Evolutionary conservation across 345 rosid genomes (phyloP).

Genomic region (Syzygium aromaticum): DNA sequence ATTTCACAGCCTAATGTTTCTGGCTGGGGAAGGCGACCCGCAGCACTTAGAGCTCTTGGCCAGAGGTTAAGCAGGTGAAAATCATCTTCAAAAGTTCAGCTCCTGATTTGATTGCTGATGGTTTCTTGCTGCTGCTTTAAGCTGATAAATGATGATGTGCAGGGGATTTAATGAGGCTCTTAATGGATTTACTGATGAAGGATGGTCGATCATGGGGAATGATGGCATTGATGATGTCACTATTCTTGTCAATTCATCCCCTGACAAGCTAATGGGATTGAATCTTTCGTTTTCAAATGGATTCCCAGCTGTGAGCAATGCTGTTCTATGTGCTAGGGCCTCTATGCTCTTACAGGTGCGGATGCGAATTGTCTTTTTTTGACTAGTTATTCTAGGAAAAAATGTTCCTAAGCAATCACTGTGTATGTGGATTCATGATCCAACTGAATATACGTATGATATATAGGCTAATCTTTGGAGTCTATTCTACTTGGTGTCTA

Average conservation of each 20-base stretch:
- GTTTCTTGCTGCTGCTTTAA: not conserved
- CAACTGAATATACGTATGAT: not conserved
- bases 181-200: conserved; percentile 93
- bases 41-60: conserved; percentile 86
- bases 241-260: conserved; percentile 84
- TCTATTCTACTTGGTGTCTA: not conserved
- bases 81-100: not conserved
- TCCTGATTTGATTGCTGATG: not conserved
- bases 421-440: not conserved
- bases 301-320: conserved; percentile 71
- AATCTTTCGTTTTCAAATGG: conserved; percentile 81
- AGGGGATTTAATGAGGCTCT: conserved; percentile 99
- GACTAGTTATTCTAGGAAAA: not conserved
- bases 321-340: conserved; percentile 90
- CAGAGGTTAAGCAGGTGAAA: conserved; percentile 94
- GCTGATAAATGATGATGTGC: not conserved
- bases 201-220: conserved; percentile 88
- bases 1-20: conserved; percentile 70
- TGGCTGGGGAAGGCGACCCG: conserved; percentile 95
- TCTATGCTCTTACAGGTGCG: conserved; percentile 98
- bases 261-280: conserved; percentile 89
- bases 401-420: not conserved
- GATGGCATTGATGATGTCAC: conserved; percentile 98
- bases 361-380: not conserved
- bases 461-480: not conserved